Evolutionary conservation across 805 yeast genomes (phyloP), one percentile per base, ranked within the genome.

Genomic region (Diddensiella caesifluorescens): DNA sequence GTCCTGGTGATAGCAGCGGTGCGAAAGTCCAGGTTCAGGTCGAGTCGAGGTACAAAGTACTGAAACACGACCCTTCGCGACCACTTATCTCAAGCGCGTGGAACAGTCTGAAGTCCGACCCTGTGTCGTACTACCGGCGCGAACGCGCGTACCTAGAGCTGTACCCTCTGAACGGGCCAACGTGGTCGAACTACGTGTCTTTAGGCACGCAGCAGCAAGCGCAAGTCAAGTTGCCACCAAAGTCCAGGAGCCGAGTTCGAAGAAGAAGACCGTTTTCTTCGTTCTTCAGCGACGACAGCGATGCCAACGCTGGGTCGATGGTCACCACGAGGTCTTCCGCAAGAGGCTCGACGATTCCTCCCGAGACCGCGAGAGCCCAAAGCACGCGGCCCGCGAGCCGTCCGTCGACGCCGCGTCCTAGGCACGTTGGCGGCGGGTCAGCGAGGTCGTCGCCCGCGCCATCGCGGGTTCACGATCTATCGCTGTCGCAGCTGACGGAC

Each of bases 401-500:
- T 13, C 38, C 49, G 7, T 36, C 51, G 12, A 51, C 55, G 3
- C 55, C 55, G 2, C 35, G 31, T 9, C 46, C 48, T 6, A 39
- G 49, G 7, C 35, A n/a, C 10, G 30, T 23, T 15, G 12, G 40
- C 35, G 79, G 79, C 60, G 88, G 92, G 61, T 80, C 79, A 65
- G 83, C 84, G 67, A 74, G 81, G 51, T 76, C 77, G 52, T 48
- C 58, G 30, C 58, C 66, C 22, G 53, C 57, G 4, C 52, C 55
- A 12, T 50, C 61, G 33, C 59, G 66, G 13, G 71, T 68, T 33
- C 72, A 67, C 46, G 72, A 67, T 45, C 51, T 62, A 29, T 57
- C 54, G 33, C 40, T 47, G 36, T 51, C 54, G 20, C 61, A 63
- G 46, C 49, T 89, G 42, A 88, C 88, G 27, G 95, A 88, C 62